Evolutionary conservation across 148 eudicot genomes (phyloP).

Genomic region (Amaranthus hypochondriacus): DNA sequence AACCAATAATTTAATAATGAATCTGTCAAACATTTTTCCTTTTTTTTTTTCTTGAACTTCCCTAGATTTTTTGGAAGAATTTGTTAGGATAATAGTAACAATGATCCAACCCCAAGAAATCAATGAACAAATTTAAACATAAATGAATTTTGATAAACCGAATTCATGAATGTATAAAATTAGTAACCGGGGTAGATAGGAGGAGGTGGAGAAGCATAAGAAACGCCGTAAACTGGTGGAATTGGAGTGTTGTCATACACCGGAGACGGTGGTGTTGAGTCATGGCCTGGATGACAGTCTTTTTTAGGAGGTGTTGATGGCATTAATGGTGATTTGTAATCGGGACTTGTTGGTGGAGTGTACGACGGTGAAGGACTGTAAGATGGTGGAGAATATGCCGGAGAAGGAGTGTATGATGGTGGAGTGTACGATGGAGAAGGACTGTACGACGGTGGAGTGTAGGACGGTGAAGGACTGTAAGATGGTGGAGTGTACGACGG

Average conservation of each 20-base stretch:
- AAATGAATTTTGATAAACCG: background rate
- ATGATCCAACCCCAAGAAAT: background rate
- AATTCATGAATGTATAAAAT: background rate
- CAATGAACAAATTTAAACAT: conserved; percentile 7
- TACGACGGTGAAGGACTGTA: background rate
- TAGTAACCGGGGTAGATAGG: conserved; percentile 13
- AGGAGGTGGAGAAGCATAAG: conserved; percentile 14
- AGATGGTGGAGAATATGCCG: background rate
- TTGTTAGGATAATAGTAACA: conserved; percentile 5
- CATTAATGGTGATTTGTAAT: background rate
- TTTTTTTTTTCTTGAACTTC: conserved; percentile 1
- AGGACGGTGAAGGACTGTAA: background rate
- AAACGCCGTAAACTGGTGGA: conserved; percentile 15
- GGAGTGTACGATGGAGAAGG: conserved; percentile 2
- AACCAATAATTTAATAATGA: conserved; percentile 2
- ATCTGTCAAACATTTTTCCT: conserved; percentile 1
- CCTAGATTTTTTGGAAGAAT: conserved; percentile 2
- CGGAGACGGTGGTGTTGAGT: background rate
- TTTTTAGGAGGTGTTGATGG: background rate
- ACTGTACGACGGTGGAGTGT: background rate
- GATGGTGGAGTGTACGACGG: conserved; percentile 8
- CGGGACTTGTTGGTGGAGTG: background rate
- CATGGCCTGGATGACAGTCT: background rate
- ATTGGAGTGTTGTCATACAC: background rate
- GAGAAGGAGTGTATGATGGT: background rate